Conservation (phyloP, 208 protist genomes). For the Porcisia deanei region DNA sequence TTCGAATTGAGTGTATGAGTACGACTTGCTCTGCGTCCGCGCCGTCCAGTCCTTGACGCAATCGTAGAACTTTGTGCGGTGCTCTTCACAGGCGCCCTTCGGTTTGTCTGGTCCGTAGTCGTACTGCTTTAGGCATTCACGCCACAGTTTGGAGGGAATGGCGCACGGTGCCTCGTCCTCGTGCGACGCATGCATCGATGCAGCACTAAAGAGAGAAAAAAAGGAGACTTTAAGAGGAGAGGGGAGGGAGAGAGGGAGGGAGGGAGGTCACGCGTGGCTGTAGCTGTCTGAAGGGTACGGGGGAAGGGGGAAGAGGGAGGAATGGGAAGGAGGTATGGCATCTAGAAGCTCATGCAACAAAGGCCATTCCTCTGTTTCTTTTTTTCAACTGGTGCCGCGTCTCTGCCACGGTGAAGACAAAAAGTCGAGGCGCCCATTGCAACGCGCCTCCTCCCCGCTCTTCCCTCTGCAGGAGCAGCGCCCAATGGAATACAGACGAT, state of each 20-base stretch:
- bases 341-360: too few species aligned
- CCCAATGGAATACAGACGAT: too few species aligned
- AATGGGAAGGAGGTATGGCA: too few species aligned
- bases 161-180: conserved; percentile 59
- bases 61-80: conserved; percentile 71
- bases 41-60: conserved; percentile 80
- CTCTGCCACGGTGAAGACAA: too few species aligned
- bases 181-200: not conserved
- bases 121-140: conserved; percentile 84
- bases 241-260: not conserved
- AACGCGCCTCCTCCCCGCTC: too few species aligned
- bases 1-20: conserved; percentile 72
- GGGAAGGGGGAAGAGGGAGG: too few species aligned
- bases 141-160: conserved; percentile 73
- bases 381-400: too few species aligned
- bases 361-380: too few species aligned
- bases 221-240: not conserved
- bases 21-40: conserved; percentile 39
- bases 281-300: too few species aligned
- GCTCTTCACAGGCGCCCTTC: conserved; percentile 67
- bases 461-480: too few species aligned
- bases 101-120: conserved; percentile 82
- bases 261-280: too few species aligned
- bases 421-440: too few species aligned
- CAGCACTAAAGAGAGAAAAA: not conserved